Evolutionary conservation across 768 basidiomycete species (phyloP).

Genomic region (Russula compacta): DNA sequence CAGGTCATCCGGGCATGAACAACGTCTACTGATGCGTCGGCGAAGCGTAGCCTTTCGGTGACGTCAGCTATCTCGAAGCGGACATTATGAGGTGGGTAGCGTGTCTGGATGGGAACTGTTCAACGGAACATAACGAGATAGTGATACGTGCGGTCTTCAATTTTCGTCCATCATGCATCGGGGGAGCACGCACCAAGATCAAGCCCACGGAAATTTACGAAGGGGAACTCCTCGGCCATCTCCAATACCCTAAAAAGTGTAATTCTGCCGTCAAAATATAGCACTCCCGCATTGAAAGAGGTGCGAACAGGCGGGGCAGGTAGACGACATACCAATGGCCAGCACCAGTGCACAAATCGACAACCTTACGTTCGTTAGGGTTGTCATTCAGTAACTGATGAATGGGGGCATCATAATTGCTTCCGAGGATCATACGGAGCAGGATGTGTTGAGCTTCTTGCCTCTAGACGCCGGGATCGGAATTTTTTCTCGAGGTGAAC

Average conservation of each 20-base stretch:
- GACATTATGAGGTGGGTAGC: conserved; percentile 51
- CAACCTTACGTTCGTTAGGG: conserved; percentile 39
- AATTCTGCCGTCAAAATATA: neutral
- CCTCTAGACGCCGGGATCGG: neutral
- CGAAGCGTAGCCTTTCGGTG: conserved; percentile 40
- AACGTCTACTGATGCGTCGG: conserved; percentile 48
- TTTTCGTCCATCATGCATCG: neutral
- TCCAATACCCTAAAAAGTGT: conserved; percentile 51
- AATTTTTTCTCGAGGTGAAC: neutral
- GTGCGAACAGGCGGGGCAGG: conserved; percentile 18
- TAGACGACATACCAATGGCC: conserved; percentile 51
- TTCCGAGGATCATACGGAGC: conserved; percentile 38
- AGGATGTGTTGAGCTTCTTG: conserved; percentile 17
- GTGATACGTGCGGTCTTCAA: neutral
- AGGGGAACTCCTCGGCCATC: conserved; percentile 58
- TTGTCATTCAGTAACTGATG: conserved; percentile 36
- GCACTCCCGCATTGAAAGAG: conserved; percentile 10
- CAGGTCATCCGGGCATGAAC: conserved; percentile 55
- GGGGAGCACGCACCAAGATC: conserved; percentile 56
- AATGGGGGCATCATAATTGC: conserved; percentile 54
- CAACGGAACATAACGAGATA: neutral
- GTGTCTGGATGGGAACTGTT: conserved; percentile 65
- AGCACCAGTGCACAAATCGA: conserved; percentile 73
- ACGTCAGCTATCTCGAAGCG: conserved; percentile 61
- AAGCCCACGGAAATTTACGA: conserved; percentile 56